A percentile compares a stretch with the other conserved stretches of the same genome.
phyloP scores from a whole-genome alignment of 176 grass and related monocot species.

The Oryza australiensis region DNA sequence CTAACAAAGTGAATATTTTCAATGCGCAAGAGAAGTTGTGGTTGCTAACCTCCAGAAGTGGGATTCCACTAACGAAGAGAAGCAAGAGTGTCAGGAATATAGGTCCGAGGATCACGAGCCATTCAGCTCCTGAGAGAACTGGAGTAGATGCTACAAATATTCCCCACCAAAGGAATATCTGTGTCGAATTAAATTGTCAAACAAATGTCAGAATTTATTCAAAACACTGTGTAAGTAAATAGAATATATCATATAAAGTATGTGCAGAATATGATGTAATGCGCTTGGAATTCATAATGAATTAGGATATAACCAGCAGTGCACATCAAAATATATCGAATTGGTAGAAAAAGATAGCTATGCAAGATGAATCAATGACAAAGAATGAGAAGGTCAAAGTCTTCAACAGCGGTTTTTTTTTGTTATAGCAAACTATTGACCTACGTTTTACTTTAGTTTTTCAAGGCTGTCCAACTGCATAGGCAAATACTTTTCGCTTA shows the following conservation, averaged over 20 bases:
- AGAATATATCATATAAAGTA: neutral
- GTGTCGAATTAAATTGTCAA: slow-evolving; percentile 26
- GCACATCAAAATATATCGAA: neutral
- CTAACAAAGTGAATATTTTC: neutral
- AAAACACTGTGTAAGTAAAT: neutral
- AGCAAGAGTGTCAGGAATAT: slow-evolving; percentile 81
- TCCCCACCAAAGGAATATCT: slow-evolving; percentile 98
- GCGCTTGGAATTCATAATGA: neutral
- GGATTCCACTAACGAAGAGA: slow-evolving; percentile 91
- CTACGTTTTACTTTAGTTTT: neutral
- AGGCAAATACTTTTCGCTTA: neutral
- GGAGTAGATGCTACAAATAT: slow-evolving; percentile 89
- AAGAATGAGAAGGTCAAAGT: neutral
- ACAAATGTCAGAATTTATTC: neutral
- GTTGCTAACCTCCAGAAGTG: slow-evolving; percentile 80
- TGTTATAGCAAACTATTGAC: neutral
- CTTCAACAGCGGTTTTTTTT: neutral
- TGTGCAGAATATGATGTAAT: neutral
- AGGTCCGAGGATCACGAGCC: slow-evolving; percentile 82
- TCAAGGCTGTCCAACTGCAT: neutral
- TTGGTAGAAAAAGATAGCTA: neutral
- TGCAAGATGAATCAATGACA: slow-evolving; percentile 2
- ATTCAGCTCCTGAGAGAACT: slow-evolving; percentile 74
- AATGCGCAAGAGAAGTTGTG: neutral
- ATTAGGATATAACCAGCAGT: neutral